Conservation (phyloP, 2,329 filamentous ascomycete species). For the Colletotrichum echinochloae region DNA sequence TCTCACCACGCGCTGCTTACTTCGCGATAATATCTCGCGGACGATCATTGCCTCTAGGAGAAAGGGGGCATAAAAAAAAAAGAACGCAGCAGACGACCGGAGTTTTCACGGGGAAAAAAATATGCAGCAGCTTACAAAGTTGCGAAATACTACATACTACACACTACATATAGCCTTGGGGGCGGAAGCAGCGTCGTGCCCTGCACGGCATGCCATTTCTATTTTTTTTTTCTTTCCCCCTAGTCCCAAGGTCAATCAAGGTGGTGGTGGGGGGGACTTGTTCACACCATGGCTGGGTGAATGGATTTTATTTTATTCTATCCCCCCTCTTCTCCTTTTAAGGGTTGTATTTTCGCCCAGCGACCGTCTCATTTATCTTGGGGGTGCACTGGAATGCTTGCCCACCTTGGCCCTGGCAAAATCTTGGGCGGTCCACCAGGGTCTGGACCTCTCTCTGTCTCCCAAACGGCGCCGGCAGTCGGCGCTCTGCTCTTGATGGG, state of each 20-base stretch:
- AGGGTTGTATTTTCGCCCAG: not conserved
- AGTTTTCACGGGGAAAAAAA: slow-evolving; percentile 3
- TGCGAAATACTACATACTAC: not conserved
- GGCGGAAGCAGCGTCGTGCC: slow-evolving; percentile 21
- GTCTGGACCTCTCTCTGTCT: not conserved
- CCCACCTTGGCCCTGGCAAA: not conserved
- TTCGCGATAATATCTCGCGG: slow-evolving; percentile 9
- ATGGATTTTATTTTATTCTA: not conserved
- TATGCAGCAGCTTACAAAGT: slow-evolving; percentile 15
- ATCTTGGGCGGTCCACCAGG: not conserved
- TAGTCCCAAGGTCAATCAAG: too few species aligned
- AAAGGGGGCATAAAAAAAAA: not conserved
- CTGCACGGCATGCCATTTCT: slow-evolving; percentile 13
- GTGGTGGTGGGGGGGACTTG: too few species aligned
- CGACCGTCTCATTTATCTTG: not conserved
- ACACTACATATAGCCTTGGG: slow-evolving; percentile 28
- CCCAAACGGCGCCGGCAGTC: not conserved
- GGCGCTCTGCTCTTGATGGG: not conserved
- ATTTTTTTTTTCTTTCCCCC: too few species aligned
- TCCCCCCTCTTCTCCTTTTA: not conserved
- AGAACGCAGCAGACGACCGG: not conserved
- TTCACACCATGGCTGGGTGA: not conserved
- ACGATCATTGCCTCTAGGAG: not conserved
- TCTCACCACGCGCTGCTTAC: slow-evolving; percentile 8
- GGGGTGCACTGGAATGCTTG: not conserved